phyloP scores from a whole-genome alignment of 805 yeast genomes.

The Candida fluviatilis region DNA sequence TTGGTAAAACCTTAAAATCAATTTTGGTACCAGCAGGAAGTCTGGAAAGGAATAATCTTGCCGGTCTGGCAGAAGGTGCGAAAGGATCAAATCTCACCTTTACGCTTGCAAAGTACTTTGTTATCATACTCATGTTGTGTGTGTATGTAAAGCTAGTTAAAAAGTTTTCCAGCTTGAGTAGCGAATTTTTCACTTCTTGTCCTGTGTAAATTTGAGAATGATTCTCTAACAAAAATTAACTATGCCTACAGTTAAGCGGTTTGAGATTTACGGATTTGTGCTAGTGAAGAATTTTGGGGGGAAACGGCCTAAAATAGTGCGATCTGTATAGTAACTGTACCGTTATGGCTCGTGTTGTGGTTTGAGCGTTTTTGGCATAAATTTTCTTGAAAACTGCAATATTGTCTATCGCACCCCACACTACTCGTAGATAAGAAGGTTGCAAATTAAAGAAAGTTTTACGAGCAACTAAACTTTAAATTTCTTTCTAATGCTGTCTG shows the following conservation, averaged over 20 bases:
- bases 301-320: no score
- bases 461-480: no score
- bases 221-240: no score
- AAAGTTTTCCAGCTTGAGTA: background rate
- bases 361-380: no score
- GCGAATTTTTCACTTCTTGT: background rate
- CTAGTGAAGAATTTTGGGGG: no score
- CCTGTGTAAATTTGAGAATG: background rate
- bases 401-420: no score
- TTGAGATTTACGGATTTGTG: background rate
- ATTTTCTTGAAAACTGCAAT: no score
- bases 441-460: no score
- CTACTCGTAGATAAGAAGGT: no score
- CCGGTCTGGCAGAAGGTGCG: conserved; percentile 67
- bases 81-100: conserved; percentile 77
- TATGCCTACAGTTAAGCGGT: background rate
- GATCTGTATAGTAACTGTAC: no score
- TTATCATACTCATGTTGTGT: conserved; percentile 57
- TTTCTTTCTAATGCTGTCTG: no score
- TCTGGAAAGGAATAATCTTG: conserved; percentile 73
- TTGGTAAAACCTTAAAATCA: conserved; percentile 57
- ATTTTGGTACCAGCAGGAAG: conserved; percentile 75
- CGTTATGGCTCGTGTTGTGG: no score
- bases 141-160: background rate
- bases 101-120: conserved; percentile 81